Base-by-base conservation (phyloP, 495 filamentous ascomycete genomes). In the Evernia prunastri region DNA sequence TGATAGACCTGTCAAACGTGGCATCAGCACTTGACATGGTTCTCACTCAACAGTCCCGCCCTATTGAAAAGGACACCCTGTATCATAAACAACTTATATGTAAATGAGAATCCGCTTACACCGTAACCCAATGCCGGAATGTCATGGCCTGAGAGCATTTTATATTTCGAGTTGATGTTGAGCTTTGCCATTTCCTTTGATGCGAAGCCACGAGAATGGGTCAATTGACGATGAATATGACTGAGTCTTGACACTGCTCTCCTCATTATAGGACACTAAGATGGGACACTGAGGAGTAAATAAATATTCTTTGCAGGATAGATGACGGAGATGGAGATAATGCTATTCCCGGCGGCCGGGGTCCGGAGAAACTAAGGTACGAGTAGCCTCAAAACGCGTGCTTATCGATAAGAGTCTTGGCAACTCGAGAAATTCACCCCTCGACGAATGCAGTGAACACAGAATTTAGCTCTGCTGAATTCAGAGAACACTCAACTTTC, bases 101-200 rank as follows among this genome's bases (percentile, higher is more conserved):
- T 25, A 11, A 4, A 25, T 23, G 2, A 25, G 10, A 20, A 25
- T 5, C 12, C 29, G n/a, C 25, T 20, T 58, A 63, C 61, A 23
- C 61, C 61, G 47, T 39, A 40, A 54, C 90, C 90, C 43, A 93
- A 69, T 13, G 81, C 73, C 0, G 90, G 90, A 43, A 95, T 91
- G 63, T 91, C 84, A 72, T 86, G 86, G 60, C 90, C 90, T 54
- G 89, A 91, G 66, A 84, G 83, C 74, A 93, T 77, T 70, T 84
- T 86, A 67, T 86, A 77, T 43, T 80, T 87, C 18, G 86, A 84
- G 66, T 86, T 80, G 70, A 92, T 80, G 31, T 74, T 80, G 40
- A 87, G 75, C 13, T 75, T 68, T 6, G 87, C 74, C 86, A 89
- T 89, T 58, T 40, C 75, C 66, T 66, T 33, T 25, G 59, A 59